phyloP scores from a whole-genome alignment of 352 stramenopile genomes.

The Pythium volutum region DNA sequence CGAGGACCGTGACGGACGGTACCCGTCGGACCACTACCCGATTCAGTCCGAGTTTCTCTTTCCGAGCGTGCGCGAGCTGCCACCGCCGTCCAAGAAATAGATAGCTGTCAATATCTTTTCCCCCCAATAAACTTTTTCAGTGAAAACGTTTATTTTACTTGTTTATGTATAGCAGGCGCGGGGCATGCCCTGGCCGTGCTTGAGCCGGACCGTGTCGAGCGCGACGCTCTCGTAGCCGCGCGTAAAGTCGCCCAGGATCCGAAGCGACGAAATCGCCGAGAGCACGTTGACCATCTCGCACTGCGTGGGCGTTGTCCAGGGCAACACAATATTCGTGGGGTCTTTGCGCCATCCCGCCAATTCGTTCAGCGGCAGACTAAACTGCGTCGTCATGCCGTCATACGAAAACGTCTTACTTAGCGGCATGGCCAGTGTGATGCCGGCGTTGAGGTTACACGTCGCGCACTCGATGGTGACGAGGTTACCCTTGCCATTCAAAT shows the following conservation, averaged over 20 bases:
- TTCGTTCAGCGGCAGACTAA: slow-evolving; percentile 77
- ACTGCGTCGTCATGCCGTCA: slow-evolving; percentile 77
- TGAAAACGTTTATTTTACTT: not conserved
- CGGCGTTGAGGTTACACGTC: slow-evolving; percentile 76
- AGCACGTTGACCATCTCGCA: slow-evolving; percentile 90
- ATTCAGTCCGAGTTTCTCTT: slow-evolving; percentile 82
- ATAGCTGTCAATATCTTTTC: not conserved
- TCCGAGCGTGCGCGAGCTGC: slow-evolving; percentile 51
- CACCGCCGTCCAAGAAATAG: slow-evolving; percentile 18
- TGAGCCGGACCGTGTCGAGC: slow-evolving; percentile 79
- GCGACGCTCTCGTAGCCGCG: slow-evolving; percentile 87
- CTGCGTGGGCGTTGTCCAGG: slow-evolving; percentile 63
- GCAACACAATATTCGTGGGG: slow-evolving; percentile 85
- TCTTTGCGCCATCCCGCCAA: slow-evolving; percentile 88
- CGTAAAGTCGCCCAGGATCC: slow-evolving; percentile 91
- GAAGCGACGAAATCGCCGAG: slow-evolving; percentile 74
- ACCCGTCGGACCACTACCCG: slow-evolving; percentile 86
- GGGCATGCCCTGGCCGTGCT: slow-evolving; percentile 50
- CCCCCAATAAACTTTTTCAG: not conserved
- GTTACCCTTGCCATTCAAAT: slow-evolving; percentile 50
- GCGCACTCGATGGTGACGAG: slow-evolving; percentile 87
- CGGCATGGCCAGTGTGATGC: slow-evolving; percentile 84
- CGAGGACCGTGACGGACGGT: slow-evolving; percentile 72
- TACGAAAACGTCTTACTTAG: slow-evolving; percentile 76
- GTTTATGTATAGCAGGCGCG: slow-evolving; percentile 36